Evolutionary conservation across 2,329 filamentous ascomycete genomes (phyloP).

Genomic region (Cryphonectria japonica): DNA sequence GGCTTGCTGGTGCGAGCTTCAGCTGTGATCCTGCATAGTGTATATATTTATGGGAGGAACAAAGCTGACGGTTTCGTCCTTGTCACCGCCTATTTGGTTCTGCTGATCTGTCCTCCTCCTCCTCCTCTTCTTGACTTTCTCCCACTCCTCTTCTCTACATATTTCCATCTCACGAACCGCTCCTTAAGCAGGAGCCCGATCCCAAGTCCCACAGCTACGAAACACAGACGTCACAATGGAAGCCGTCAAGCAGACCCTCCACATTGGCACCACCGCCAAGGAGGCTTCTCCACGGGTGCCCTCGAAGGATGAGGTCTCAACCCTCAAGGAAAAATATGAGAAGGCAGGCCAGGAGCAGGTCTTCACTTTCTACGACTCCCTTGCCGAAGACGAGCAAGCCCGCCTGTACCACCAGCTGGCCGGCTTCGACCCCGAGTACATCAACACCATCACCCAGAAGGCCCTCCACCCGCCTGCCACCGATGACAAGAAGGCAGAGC

Average conservation of each 20-base stretch:
- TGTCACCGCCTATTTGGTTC: slow-evolving; percentile 12
- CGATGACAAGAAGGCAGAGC: slow-evolving; percentile 53
- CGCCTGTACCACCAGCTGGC: slow-evolving; percentile 80
- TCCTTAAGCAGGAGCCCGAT: neutral
- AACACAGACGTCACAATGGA: slow-evolving; percentile 42
- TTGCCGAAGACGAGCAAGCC: slow-evolving; percentile 74
- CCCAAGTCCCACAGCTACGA: neutral
- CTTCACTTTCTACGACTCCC: slow-evolving; percentile 84
- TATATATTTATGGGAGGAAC: slow-evolving; percentile 25
- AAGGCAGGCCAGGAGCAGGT: slow-evolving; percentile 80
- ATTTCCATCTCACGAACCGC: neutral
- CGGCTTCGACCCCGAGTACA: slow-evolving; percentile 79
- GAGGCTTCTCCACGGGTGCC: slow-evolving; percentile 53
- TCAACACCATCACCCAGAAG: slow-evolving; percentile 83
- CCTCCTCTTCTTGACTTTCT: neutral
- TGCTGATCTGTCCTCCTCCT: slow-evolving; percentile 9
- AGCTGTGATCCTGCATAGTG: slow-evolving; percentile 12
- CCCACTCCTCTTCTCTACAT: neutral
- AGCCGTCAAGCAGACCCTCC: slow-evolving; percentile 48
- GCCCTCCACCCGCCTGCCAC: slow-evolving; percentile 77
- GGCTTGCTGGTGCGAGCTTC: slow-evolving; percentile 20
- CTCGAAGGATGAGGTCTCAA: slow-evolving; percentile 66
- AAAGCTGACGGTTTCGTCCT: slow-evolving; percentile 23
- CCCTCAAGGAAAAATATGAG: slow-evolving; percentile 73
- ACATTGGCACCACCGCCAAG: slow-evolving; percentile 40